phyloP scores from a whole-genome alignment of 805 yeast genomes.

The Ogataea parapolymorpha region DNA sequence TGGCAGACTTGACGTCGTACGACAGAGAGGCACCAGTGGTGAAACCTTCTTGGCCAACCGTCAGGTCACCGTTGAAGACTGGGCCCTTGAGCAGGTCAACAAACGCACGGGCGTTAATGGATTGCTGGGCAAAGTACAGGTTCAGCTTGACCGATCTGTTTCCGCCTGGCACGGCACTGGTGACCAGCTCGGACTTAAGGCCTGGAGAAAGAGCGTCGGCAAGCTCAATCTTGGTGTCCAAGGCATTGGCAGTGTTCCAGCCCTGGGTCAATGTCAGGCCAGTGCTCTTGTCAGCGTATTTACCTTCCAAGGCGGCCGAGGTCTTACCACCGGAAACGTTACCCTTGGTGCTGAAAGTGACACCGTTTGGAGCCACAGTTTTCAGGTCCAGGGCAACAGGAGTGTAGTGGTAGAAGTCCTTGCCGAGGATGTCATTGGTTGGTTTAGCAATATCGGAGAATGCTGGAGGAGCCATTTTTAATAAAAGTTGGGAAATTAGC shows the following conservation, averaged over 20 bases:
- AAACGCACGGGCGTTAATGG: constrained; percentile 90
- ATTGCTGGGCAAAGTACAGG: constrained; percentile 87
- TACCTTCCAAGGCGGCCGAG: constrained; percentile 86
- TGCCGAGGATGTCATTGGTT: constrained; percentile 83
- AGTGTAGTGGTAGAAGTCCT: constrained; percentile 89
- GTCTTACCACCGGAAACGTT: constrained; percentile 79
- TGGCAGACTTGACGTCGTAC: constrained; percentile 90
- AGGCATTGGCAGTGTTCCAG: constrained; percentile 91
- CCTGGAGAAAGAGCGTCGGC: constrained; percentile 92
- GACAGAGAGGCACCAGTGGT: constrained; percentile 97
- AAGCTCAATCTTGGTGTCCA: constrained; percentile 91
- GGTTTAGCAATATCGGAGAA: constrained; percentile 92
- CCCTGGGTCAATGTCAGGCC: constrained; percentile 96
- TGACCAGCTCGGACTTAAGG: constrained; percentile 85
- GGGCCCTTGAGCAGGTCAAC: constrained; percentile 96
- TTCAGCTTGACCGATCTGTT: constrained; percentile 86
- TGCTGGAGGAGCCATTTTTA: constrained; percentile 75
- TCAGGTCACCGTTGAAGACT: constrained; percentile 88
- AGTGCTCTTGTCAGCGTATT: constrained; percentile 86
- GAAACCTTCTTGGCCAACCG: constrained; percentile 94
- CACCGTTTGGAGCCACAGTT: constrained; percentile 95
- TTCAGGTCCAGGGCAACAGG: constrained; percentile 86
- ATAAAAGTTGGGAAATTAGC: neutral
- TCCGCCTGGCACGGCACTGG: constrained; percentile 82
- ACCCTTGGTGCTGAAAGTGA: constrained; percentile 90